These are phyloP conservation scores for Kodamaea arcana DNA, from an alignment of 1,139 yeast genomes.

Conservation along the genomic window DNA sequence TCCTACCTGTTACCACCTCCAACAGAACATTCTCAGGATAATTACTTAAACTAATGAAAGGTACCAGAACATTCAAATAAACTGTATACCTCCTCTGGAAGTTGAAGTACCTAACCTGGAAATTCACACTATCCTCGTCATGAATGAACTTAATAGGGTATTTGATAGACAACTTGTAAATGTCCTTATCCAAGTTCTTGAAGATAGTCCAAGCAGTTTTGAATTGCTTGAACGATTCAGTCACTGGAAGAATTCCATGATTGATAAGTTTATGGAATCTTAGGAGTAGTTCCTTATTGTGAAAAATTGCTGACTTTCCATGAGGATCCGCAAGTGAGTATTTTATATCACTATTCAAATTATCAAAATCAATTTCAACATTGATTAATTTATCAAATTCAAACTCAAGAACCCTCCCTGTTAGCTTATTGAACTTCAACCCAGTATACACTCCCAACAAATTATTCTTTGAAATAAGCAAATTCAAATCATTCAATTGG, in stretches of 20 bases:
- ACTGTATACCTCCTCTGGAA: slow-evolving; percentile 10
- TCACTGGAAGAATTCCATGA: slow-evolving; percentile 1
- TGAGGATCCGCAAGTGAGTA: not conserved
- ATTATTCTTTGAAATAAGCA: slow-evolving; percentile 20
- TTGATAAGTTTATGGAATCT: slow-evolving; percentile 3
- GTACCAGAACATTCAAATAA: slow-evolving; percentile 4
- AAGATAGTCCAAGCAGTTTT: slow-evolving; percentile 19
- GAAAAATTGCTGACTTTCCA: slow-evolving; percentile 2
- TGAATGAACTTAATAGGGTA: slow-evolving; percentile 22
- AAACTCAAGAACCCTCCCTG: slow-evolving; percentile 12
- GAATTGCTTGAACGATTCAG: slow-evolving; percentile 15
- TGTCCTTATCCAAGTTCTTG: slow-evolving; percentile 22
- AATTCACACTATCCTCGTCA: slow-evolving; percentile 7
- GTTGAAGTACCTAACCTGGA: slow-evolving; percentile 15
- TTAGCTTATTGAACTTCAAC: slow-evolving; percentile 14
- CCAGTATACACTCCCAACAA: slow-evolving; percentile 22
- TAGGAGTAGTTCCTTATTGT: slow-evolving; percentile 5
- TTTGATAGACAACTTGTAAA: slow-evolving; percentile 26
- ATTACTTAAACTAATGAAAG: not conserved
- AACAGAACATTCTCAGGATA: not conserved
- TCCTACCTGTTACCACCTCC: not conserved
- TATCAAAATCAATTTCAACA: slow-evolving; percentile 14
- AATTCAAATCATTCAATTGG: slow-evolving; percentile 22
- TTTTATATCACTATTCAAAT: slow-evolving; percentile 2
- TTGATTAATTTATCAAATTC: slow-evolving; percentile 15